Evolutionary conservation across 1,284 basidiomycete species (phyloP), one percentile per base, ranked within the genome.

Genomic region (Ceratobasidium sp.): DNA sequence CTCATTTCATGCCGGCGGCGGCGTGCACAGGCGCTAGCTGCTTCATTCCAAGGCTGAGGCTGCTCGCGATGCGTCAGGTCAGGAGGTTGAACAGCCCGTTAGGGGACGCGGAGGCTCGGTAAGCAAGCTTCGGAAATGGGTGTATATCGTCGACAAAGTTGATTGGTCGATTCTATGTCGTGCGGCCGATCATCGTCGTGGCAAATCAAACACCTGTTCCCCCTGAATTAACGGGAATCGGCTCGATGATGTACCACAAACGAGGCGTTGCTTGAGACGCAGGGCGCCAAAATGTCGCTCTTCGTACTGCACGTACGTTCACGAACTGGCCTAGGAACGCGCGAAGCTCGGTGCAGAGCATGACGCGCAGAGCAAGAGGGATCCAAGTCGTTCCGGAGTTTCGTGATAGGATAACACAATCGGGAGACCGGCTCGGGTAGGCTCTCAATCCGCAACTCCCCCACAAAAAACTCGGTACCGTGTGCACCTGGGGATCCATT

Each of bases 151-250:
- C 13, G 26, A 59, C 33, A 40, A 59, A 40, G 57, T 33, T 33
- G 26, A 59, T 52, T 50, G 65, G 65, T 56, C 33, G 69, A 71
- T 71, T 59, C 69, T 28, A 28, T 57, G 62, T 66, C 52, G 73
- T 23, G 62, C 28, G 62, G 61, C 71, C n/a, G 73, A 66, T 75
- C 52, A 54, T 67, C 74, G 64, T 75, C 50, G 28, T 26, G 20
- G 40, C 26, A 7, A 69, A 67, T 67, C 61, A 71, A 71, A 71
- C 69, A 71, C 69, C 57, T 67, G 56, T 66, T 62, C 64, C 73
- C 64, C 64, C 62, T 67, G 52, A 67, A 33, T 59, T 10, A 69
- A 69, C 52, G 23, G n/a, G 44, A 65, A 65, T 56, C 74, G 28
- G 52, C 52, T 38, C 20, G 44, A 62, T 42, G 52, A 56, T 57